phyloP scores from a whole-genome alignment of 2,329 filamentous ascomycete species.

The Fusarium sulawesiense region DNA sequence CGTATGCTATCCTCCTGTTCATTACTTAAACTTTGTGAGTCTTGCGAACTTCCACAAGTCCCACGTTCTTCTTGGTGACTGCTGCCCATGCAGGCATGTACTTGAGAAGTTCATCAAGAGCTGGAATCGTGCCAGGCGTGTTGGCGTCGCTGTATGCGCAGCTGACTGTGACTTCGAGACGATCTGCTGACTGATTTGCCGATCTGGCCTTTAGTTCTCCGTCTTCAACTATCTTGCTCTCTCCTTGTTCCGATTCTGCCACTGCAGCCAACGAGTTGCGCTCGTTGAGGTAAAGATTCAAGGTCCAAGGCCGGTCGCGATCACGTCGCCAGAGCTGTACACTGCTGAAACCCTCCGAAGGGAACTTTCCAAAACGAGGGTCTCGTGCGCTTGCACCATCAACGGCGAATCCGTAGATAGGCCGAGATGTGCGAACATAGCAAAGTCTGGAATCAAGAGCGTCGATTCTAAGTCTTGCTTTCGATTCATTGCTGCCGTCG shows the following conservation, averaged over 20 bases:
- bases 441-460: slow-evolving; percentile 84
- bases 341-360: slow-evolving; percentile 71
- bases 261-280: background rate
- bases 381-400: slow-evolving; percentile 69
- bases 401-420: slow-evolving; percentile 73
- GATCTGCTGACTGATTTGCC: slow-evolving; percentile 14
- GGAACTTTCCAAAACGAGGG: slow-evolving; percentile 72
- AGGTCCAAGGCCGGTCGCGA: slow-evolving; percentile 81
- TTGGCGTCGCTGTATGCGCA: slow-evolving; percentile 94
- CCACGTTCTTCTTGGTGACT: slow-evolving; percentile 79
- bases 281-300: slow-evolving; percentile 55
- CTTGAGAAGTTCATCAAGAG: slow-evolving; percentile 80
- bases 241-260: background rate
- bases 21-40: slow-evolving; percentile 54
- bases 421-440: slow-evolving; percentile 76
- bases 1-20: background rate
- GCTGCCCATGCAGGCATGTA: slow-evolving; percentile 85
- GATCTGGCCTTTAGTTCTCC: slow-evolving; percentile 32
- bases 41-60: slow-evolving; percentile 84
- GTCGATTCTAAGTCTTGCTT: slow-evolving; percentile 72
- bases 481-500: slow-evolving; percentile 52
- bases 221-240: background rate
- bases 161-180: slow-evolving; percentile 72
- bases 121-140: slow-evolving; percentile 76
- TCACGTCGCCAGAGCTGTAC: slow-evolving; percentile 85